Base-by-base conservation (phyloP, 495 filamentous ascomycete genomes). In the Talaromyces borbonicus region DNA sequence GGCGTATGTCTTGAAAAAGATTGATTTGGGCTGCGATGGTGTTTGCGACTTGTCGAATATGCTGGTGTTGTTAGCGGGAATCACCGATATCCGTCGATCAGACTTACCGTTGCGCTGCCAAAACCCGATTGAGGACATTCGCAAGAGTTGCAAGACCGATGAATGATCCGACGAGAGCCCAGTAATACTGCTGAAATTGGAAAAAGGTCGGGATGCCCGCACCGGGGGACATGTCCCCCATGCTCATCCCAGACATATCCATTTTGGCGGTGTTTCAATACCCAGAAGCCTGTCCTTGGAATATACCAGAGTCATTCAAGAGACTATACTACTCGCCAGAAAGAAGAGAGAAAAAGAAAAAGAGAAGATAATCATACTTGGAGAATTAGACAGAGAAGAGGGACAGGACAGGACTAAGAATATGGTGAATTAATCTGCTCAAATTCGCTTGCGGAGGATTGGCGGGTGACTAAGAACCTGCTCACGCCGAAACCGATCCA, bases 21-120 rank as follows among this genome's bases (percentile, higher is more conserved):
- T 15, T 35, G 74, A 77, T 52, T 73, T 78, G 11, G 86, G 85
- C 55, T 77, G 79, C 14, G 85, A 80, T 7, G 84, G 82, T 19
- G 65, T 75, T 30, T 56, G 49, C 3, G 58, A 55, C 1, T 53
- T 49, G 45, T 61, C 60, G 36, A 53, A 52, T 9, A 59, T 42
- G 46, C 63, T 66, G 45, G 25, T 23, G 25, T 35, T 23, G 35
- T 38, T n/a, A 38, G 31, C 18, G 47, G 2, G 11, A 40, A 19
- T 11, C 8, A 36, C n/a, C 18, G 12, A 26, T 36, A 19, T 23
- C 26, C 23, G 18, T 12, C 30, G 14, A 7, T 46, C 16, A 7
- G 20, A 46, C 53, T 15, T 52, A 77, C 78, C 78, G 71, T 53
- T 77, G 73, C 23, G 56, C 48, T 20, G 62, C 69, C 4, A 75